Evolutionary conservation across 495 filamentous ascomycete species (phyloP).

Genomic region (Penicillium parvum): DNA sequence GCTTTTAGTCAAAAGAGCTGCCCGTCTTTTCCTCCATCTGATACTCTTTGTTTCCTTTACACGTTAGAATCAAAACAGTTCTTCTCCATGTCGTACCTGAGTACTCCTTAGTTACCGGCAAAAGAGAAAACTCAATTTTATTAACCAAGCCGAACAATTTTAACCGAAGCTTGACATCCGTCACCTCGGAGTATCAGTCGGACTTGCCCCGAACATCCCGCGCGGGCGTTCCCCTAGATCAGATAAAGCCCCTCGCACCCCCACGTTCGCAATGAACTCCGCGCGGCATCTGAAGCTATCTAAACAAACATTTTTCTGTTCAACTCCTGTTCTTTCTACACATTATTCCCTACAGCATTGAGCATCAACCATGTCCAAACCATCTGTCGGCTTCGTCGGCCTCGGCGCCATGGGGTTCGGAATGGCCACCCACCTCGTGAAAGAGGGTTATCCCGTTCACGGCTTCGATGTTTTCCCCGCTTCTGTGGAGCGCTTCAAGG

Average conservation of each 20-base stretch:
- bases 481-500: slow-evolving; percentile 65
- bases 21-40: neutral
- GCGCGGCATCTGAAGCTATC: neutral
- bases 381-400: slow-evolving; percentile 70
- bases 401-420: slow-evolving; percentile 88
- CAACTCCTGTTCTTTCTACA: slow-evolving; percentile 1
- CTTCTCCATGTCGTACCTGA: too few relatives aligned
- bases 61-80: too few relatives aligned
- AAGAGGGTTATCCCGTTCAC: slow-evolving; percentile 61
- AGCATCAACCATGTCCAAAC: slow-evolving; percentile 33
- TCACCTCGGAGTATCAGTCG: too few relatives aligned
- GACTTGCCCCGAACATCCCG: slow-evolving; percentile 18
- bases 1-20: too few relatives aligned
- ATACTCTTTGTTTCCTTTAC: neutral
- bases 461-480: slow-evolving; percentile 73
- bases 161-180: too few relatives aligned
- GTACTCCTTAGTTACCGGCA: too few relatives aligned
- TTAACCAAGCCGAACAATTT: too few relatives aligned
- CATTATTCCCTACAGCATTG: neutral
- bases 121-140: too few relatives aligned
- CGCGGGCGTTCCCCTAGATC: slow-evolving; percentile 12
- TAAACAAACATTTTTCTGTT: neutral
- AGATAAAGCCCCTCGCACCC: slow-evolving; percentile 10
- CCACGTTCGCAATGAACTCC: slow-evolving; percentile 5
- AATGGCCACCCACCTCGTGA: slow-evolving; percentile 76